Base-by-base conservation (phyloP, 176 grass and related monocot species). In the Avena insularis region DNA sequence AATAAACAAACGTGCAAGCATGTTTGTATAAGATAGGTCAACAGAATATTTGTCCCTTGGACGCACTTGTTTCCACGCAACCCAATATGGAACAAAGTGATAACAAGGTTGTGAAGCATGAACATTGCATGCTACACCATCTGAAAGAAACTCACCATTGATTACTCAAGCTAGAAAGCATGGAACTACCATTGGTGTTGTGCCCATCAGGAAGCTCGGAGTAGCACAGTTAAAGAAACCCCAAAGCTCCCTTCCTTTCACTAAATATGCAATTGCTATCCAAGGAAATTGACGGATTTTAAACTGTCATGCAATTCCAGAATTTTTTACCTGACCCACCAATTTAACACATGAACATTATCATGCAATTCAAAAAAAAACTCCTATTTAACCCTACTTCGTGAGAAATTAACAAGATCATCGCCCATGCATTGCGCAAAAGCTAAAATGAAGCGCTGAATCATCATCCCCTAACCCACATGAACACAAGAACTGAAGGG, bases 141-240 rank as follows among this genome's bases (percentile, higher is more conserved):
- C 45, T 65, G 46, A 75, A 6, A 54, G 12, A 61, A 46, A 62
- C 82, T 49, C 16, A n/a, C 3, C 54, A 57, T 51, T 23, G 57
- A 75, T 40, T 50, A 62, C 29, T 63, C 16, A 65, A 65, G 43
- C 43, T 19, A 63, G 56, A 84, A 8, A 84, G 9, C 67, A 14
- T 49, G 29, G 33, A 66, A 55, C 23, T 67, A 33, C 19, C 59
- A 46, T 33, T 29, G 36, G 23, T 21, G 54, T 16, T 36, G 29
- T 57, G 79, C 45, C 50, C 60, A 51, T 51, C 4, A 81, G 23
- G 25, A 84, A 62, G 69, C n/a, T 75, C 4, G 9, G 31, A 19
- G 29, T 53, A 54, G 57, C 78, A 75, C 47, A 76, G 6, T 51
- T 82, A 76, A 82, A 53, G n/a, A 88, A 76, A 67, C 13, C 29